phyloP scores from a whole-genome alignment of 2,329 filamentous ascomycete species.

The Scedosporium apiospermum region DNA sequence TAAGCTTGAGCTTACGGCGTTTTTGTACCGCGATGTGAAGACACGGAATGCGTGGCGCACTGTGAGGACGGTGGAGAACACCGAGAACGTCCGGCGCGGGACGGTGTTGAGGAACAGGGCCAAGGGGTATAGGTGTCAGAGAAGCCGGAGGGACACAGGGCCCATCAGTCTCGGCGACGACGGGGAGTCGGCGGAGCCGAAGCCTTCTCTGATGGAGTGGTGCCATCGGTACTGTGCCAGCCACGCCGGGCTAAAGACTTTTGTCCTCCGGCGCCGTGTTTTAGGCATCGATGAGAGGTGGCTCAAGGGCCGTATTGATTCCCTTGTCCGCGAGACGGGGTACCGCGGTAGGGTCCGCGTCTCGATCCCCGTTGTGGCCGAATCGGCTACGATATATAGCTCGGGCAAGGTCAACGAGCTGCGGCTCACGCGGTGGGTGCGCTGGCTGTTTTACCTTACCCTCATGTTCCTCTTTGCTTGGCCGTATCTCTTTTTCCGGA shows the following conservation, averaged over 20 bases:
- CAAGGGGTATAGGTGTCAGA: conserved; percentile 27
- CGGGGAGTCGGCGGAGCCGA: conserved; percentile 29
- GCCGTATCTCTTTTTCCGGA: conserved; percentile 60
- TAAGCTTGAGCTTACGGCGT: conserved; percentile 47
- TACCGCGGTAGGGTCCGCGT: conserved; percentile 56
- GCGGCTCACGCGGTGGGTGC: conserved; percentile 54
- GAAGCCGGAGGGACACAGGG: conserved; percentile 11
- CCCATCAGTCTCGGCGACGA: conserved; percentile 17
- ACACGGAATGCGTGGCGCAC: conserved; percentile 29
- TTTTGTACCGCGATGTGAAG: conserved; percentile 39
- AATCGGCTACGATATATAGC: conserved; percentile 53
- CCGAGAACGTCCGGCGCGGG: conserved; percentile 55
- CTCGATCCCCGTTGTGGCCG: conserved; percentile 48
- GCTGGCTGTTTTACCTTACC: conserved; percentile 55
- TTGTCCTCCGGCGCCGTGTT: conserved; percentile 42
- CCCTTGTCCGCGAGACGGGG: conserved; percentile 52
- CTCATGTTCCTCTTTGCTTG: conserved; percentile 62
- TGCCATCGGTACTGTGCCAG: conserved; percentile 58
- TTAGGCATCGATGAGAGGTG: conserved; percentile 49
- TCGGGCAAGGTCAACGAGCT: conserved; percentile 52
- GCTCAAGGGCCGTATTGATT: conserved; percentile 41
- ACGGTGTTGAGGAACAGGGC: conserved; percentile 45
- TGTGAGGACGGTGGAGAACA: conserved; percentile 44
- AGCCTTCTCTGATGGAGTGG: conserved; percentile 39
- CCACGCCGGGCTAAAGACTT: conserved; percentile 45